These are phyloP conservation scores for Blastomyces percursus DNA, from an alignment of 2,329 filamentous ascomycete genomes.

Conservation along the genomic window DNA sequence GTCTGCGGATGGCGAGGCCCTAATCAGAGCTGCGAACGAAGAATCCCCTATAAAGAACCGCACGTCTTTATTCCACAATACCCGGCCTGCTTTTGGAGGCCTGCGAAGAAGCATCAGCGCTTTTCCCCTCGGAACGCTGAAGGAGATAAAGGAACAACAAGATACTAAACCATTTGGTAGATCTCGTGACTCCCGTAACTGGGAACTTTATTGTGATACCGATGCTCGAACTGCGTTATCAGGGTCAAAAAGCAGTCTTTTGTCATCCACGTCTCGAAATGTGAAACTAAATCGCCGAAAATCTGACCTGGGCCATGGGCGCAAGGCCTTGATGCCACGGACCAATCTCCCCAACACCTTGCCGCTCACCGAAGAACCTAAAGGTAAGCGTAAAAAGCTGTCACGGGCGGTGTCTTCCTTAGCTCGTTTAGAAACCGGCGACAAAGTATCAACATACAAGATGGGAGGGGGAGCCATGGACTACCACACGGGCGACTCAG, in stretches of 20 bases:
- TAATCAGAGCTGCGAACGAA: conserved; percentile 60
- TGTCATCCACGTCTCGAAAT: conserved; percentile 54
- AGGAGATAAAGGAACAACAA: conserved; percentile 32
- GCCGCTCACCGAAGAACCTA: conserved; percentile 36
- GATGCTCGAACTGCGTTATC: conserved; percentile 69
- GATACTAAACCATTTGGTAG: conserved; percentile 52
- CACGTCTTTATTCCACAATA: conserved; percentile 38
- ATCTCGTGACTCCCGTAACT: conserved; percentile 76
- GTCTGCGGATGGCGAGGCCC: conserved; percentile 83
- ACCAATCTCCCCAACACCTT: conserved; percentile 39
- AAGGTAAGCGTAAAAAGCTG: conserved; percentile 52
- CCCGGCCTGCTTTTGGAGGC: conserved; percentile 41
- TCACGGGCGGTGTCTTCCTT: conserved; percentile 51
- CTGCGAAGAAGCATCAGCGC: conserved; percentile 64
- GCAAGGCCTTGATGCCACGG: conserved; percentile 24
- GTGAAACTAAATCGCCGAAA: conserved; percentile 49
- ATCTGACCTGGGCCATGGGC: conserved; percentile 50
- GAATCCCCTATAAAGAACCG: conserved; percentile 51
- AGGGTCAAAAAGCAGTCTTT: conserved; percentile 69
- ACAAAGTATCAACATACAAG: conserved; percentile 22
- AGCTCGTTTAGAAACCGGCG: conserved; percentile 46
- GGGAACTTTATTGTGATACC: conserved; percentile 82
- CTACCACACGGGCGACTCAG: conserved; percentile 58
- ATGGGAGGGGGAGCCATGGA: neutral
- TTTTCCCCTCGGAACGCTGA: conserved; percentile 47